These are phyloP conservation scores for Aspergillus diversus DNA, from an alignment of 495 filamentous ascomycete species.

Conservation along the genomic window DNA sequence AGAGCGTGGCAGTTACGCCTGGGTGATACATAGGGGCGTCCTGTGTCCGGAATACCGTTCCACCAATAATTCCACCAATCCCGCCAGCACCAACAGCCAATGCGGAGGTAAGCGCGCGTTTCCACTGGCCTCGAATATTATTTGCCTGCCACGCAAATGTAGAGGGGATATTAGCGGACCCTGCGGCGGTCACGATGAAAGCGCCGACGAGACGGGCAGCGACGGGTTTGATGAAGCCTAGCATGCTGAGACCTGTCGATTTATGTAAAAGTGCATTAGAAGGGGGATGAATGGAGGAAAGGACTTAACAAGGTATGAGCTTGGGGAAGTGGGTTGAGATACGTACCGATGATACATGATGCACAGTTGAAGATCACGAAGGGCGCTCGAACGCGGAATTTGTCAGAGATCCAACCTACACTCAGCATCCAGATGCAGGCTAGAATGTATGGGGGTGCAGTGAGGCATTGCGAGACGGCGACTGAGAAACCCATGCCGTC, in stretches of 20 bases:
- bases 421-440: constrained; percentile 51
- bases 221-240: not conserved
- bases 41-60: constrained; percentile 54
- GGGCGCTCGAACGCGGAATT: constrained; percentile 53
- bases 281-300: not conserved
- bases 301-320: too few relatives aligned
- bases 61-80: constrained; percentile 58
- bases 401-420: constrained; percentile 56
- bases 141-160: constrained; percentile 28
- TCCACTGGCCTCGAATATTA: constrained; percentile 64
- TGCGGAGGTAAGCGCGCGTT: constrained; percentile 56
- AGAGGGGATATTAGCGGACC: not conserved
- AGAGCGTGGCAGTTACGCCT: constrained; percentile 42
- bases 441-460: constrained; percentile 44
- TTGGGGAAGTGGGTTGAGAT: not conserved
- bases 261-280: not conserved
- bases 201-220: not conserved
- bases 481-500: constrained; percentile 64
- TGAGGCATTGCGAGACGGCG: constrained; percentile 55
- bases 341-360: constrained; percentile 15
- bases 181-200: not conserved
- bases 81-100: constrained; percentile 49
- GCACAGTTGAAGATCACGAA: constrained; percentile 52
- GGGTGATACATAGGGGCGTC: constrained; percentile 54
- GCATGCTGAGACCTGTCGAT: not conserved